Evolutionary conservation across 2,329 filamentous ascomycete species (phyloP), one percentile per base, ranked within the genome.

Genomic region (Paecilomyces sp.): DNA sequence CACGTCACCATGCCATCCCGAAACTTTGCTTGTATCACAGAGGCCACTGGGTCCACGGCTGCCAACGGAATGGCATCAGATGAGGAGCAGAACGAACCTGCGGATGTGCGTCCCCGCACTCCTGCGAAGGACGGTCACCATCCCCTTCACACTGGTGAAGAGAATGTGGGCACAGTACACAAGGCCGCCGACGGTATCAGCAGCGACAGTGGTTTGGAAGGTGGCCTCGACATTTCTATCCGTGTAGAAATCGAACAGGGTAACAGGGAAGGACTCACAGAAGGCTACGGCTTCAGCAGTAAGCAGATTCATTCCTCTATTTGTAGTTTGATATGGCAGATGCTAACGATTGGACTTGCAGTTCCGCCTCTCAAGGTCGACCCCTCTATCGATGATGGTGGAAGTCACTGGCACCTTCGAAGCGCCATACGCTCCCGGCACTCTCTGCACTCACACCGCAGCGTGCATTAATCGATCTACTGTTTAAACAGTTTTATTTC

Each of bases 1-100:
- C 84, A 90, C 64, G 89, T 91, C 62, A 97, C 92, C 11, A 97
- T 97, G 85, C 85, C 85, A 1, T 84, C 81, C 56, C 79, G 85
- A 58, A 87, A 88, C 72, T 87, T 84, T 68, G 85, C 85, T 60
- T 84, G 84, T 69, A 83, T 88, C 71, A 81, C 81, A 53, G 84
- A 88, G 66, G 74, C 77, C 47, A 68, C 72, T 33, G 57, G 8
- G 56, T 63, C 25, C 74, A 67, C 56, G 71, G 67, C 24, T 58
- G 65, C 28, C 59, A 33, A 15, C 36, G 64, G 47, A 53, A n/a
- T 41, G n/a, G 28, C 57, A n/a, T 13, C 51, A n/a, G 22, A 11
- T 11, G 53, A 34, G 13, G 55, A 61, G n/a, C 62, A 60, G 41
- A 69, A 62, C 52, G 70, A 66, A n/a, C 24, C 53, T 8, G 58